Conservation (phyloP, 2,329 filamentous ascomycete species). For the Aspergillus aculeatus region DNA sequence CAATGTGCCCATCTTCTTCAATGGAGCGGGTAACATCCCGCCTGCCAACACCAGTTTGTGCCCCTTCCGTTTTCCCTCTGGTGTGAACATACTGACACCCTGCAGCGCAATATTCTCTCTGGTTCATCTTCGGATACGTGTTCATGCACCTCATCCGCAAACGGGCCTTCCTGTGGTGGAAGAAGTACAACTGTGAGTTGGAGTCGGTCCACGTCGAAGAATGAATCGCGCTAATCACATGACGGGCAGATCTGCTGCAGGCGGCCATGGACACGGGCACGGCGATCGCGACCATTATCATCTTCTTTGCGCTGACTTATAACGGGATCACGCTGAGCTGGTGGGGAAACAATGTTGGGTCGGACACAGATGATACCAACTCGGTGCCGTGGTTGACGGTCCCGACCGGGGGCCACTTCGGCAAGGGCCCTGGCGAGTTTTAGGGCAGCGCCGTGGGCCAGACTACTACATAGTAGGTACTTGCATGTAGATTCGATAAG, state of each 20-base stretch:
- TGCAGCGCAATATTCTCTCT: conserved; percentile 29
- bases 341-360: conserved; percentile 39
- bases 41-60: conserved; percentile 32
- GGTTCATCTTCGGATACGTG: conserved; percentile 34
- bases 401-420: conserved; percentile 29
- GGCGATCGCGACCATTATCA: conserved; percentile 31
- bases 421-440: conserved; percentile 33
- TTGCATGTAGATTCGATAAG: no score
- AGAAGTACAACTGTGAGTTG: conserved; percentile 32
- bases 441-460: conserved; percentile 3
- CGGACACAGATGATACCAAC: conserved; percentile 35
- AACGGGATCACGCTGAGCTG: conserved; percentile 30
- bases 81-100: not conserved
- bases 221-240: not conserved
- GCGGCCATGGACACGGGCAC: conserved; percentile 38
- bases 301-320: conserved; percentile 36
- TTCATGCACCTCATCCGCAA: conserved; percentile 34
- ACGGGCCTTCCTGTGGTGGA: conserved; percentile 34
- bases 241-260: conserved; percentile 19
- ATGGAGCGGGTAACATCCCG: conserved; percentile 34
- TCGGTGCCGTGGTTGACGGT: conserved; percentile 35
- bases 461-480: no score
- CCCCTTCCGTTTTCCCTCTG: conserved; percentile 23
- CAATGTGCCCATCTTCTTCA: conserved; percentile 37
- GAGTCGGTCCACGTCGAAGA: not conserved